A percentile compares a stretch with the other conserved stretches of the same genome.
Evolutionary conservation across 371 early-diverging fungal species (phyloP).

Genomic region (Apophysomyces elegans): DNA sequence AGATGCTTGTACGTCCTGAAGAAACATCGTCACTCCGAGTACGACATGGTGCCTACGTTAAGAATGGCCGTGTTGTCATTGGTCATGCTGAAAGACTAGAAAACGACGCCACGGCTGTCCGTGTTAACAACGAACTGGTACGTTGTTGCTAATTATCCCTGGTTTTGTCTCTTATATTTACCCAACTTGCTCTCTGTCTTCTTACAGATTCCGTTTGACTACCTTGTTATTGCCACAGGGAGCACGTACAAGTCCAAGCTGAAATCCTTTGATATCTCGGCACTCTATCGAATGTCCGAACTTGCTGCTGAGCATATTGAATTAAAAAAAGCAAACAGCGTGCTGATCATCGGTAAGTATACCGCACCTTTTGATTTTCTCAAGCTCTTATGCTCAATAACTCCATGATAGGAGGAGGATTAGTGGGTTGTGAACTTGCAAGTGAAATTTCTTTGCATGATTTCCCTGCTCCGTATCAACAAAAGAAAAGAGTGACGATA

Average conservation of each 20-base stretch:
- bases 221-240: conserved; percentile 72
- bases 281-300: conserved; percentile 37
- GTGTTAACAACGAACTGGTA: conserved; percentile 39
- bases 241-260: conserved; percentile 57
- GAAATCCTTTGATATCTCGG: conserved; percentile 41
- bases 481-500: conserved; percentile 56
- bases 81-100: conserved; percentile 37
- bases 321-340: conserved; percentile 55
- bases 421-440: conserved; percentile 67
- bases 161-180: no score
- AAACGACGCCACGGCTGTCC: conserved; percentile 27
- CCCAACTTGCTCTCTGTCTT: no score
- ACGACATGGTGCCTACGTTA: conserved; percentile 42
- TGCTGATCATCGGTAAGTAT: conserved; percentile 52
- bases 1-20: conserved; percentile 38
- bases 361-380: neutral
- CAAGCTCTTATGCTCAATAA: neutral
- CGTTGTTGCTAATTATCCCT: neutral
- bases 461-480: conserved; percentile 35
- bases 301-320: conserved; percentile 46
- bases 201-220: conserved; percentile 61
- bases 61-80: conserved; percentile 40
- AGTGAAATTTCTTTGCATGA: conserved; percentile 52
- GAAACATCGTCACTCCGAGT: conserved; percentile 38
- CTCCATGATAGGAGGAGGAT: conserved; percentile 54